Percentiles rank a stretch among this genome's conserved stretches.
These are phyloP conservation scores for Russula olivacea DNA, from an alignment of 768 basidiomycete genomes.

Conservation along the genomic window DNA sequence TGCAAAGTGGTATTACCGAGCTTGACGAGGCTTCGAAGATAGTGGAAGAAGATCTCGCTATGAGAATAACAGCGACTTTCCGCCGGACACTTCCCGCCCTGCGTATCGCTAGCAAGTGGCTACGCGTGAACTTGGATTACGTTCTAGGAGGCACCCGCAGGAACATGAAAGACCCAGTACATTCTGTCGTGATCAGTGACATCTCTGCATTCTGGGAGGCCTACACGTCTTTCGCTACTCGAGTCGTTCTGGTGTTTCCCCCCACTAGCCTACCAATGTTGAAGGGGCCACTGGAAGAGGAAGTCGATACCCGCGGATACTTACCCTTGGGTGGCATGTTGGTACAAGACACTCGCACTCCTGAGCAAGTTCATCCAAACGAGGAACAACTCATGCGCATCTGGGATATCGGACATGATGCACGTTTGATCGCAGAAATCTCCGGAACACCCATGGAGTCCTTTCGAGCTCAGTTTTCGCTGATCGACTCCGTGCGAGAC, in stretches of 20 bases:
- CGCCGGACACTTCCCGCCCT: constrained; percentile 82
- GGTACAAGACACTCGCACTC: constrained; percentile 29
- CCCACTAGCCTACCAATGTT: constrained; percentile 50
- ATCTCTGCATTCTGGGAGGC: constrained; percentile 61
- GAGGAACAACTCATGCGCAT: constrained; percentile 95
- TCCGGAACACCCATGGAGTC: constrained; percentile 13
- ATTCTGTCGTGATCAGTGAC: constrained; percentile 34
- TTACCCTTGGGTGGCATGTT: constrained; percentile 67
- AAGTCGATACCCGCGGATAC: constrained; percentile 84
- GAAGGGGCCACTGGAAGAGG: constrained; percentile 73
- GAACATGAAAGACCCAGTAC: constrained; percentile 18
- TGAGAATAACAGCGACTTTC: constrained; percentile 80
- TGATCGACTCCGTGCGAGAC: constrained; percentile 19
- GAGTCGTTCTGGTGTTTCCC: constrained; percentile 66
- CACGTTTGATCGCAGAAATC: constrained; percentile 41
- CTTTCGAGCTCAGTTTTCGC: constrained; percentile 17
- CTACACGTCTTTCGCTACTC: constrained; percentile 60
- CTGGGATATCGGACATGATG: constrained; percentile 74
- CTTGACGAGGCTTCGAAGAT: constrained; percentile 52
- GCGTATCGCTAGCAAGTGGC: constrained; percentile 86
- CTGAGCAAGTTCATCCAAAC: constrained; percentile 70
- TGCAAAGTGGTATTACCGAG: constrained; percentile 60
- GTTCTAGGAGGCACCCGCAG: constrained; percentile 16
- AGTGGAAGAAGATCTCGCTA: constrained; percentile 58
- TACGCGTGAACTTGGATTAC: constrained; percentile 54